These are phyloP conservation scores for Rhinocladiella similis DNA, from an alignment of 2,329 filamentous ascomycete genomes.

Conservation along the genomic window DNA sequence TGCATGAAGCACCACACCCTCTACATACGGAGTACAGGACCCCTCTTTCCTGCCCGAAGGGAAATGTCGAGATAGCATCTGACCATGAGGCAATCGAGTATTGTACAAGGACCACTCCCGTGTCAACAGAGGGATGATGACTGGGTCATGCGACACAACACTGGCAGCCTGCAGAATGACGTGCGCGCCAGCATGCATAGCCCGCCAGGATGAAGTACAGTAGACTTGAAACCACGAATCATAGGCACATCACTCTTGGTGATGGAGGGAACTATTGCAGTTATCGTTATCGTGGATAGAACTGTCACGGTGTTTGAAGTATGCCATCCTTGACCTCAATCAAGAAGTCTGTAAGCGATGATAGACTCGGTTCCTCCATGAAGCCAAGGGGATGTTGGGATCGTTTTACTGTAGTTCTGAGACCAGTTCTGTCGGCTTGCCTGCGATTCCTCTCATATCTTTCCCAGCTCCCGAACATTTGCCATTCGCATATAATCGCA, in stretches of 20 bases:
- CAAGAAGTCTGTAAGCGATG: neutral
- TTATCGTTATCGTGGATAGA: neutral
- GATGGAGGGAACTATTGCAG: neutral
- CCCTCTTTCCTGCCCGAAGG: neutral
- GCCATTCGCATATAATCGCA: no score
- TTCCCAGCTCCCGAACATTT: no score
- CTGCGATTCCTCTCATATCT: no score
- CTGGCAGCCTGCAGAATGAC: conserved; percentile 18
- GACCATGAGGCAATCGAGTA: conserved; percentile 3
- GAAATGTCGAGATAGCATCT: neutral
- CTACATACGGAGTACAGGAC: no score
- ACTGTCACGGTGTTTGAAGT: neutral
- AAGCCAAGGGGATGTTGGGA: neutral
- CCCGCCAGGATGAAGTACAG: no score
- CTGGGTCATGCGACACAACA: conserved; percentile 23
- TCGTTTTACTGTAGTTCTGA: no score
- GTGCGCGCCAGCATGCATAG: conserved; percentile 13
- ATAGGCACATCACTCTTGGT: neutral
- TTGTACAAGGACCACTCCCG: no score
- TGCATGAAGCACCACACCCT: no score
- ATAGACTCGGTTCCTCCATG: neutral
- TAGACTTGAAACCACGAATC: conserved; percentile 8
- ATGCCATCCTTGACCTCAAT: neutral
- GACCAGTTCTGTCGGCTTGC: no score
- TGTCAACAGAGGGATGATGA: neutral